These are phyloP conservation scores for Pelargonium citronellum DNA, from an alignment of 441 rosid genomes.

Conservation along the genomic window DNA sequence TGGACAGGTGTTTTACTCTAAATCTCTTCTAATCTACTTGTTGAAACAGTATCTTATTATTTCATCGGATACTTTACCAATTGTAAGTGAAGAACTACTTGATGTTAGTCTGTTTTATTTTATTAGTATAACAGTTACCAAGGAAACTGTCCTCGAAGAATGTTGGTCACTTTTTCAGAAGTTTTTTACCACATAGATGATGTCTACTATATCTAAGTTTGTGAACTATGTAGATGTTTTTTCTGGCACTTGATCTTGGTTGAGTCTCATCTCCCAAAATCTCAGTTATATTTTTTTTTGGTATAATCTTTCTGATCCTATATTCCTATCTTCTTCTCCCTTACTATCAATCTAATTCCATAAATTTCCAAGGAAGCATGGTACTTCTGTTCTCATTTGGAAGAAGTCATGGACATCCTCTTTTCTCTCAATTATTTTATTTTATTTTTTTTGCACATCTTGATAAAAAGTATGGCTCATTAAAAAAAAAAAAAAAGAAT, in stretches of 20 bases:
- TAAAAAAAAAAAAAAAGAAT: no score
- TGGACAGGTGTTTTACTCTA: slow-evolving; percentile 65
- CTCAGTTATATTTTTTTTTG: not conserved
- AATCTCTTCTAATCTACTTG: not conserved
- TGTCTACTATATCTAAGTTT: not conserved
- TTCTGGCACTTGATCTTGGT: not conserved
- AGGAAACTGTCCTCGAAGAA: no score
- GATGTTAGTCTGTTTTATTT: no score
- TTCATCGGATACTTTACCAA: not conserved
- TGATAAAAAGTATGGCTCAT: not conserved
- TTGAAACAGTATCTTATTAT: not conserved
- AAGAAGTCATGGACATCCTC: slow-evolving; percentile 4
- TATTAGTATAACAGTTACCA: no score
- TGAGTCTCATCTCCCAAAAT: not conserved
- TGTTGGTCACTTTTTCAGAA: no score
- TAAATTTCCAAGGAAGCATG: not conserved
- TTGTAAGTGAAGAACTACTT: no score
- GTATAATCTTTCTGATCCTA: not conserved
- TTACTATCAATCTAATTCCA: not conserved
- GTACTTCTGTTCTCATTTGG: not conserved
- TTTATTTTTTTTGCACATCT: not conserved
- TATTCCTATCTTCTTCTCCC: not conserved
- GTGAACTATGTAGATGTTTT: not conserved
- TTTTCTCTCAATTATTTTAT: not conserved
- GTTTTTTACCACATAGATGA: not conserved